Percentiles rank a stretch among this genome's conserved stretches.
Evolutionary conservation across 352 stramenopile genomes (phyloP).

Genomic region (Pythium monospermum): DNA sequence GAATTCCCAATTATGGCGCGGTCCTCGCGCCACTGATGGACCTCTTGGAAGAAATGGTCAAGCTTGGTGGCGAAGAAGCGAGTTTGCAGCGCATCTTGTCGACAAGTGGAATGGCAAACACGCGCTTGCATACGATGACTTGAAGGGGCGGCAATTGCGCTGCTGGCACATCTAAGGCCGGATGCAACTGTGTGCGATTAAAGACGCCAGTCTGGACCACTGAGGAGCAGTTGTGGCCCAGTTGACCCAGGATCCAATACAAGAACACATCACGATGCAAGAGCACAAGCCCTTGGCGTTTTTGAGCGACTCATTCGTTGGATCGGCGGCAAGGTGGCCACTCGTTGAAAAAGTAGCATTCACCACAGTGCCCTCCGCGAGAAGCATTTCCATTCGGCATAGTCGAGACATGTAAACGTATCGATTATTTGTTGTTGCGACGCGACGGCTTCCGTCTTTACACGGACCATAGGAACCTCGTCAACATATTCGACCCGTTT

Average conservation of each 20-base stretch:
- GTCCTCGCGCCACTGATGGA: slow-evolving; percentile 12
- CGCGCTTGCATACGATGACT: neutral
- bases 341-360: slow-evolving; percentile 27
- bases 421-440: slow-evolving; percentile 22
- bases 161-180: neutral
- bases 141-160: neutral
- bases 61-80: slow-evolving; percentile 4
- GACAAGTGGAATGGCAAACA: neutral
- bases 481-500: slow-evolving; percentile 27
- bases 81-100: neutral
- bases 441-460: slow-evolving; percentile 17
- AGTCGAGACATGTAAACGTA: slow-evolving; percentile 20
- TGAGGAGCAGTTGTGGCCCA: no score
- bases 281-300: slow-evolving; percentile 11
- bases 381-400: slow-evolving; percentile 27
- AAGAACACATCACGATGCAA: slow-evolving; percentile 10
- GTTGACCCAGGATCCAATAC: neutral
- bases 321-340: slow-evolving; percentile 8
- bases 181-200: slow-evolving; percentile 5
- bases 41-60: neutral
- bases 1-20: slow-evolving; percentile 11
- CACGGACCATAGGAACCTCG: slow-evolving; percentile 26
- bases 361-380: slow-evolving; percentile 15
- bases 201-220: neutral
- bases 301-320: slow-evolving; percentile 18